Percentiles rank a stretch among this genome's conserved stretches.
Evolutionary conservation across 352 stramenopile species (phyloP).

Genomic region (Pythium chondricola): DNA sequence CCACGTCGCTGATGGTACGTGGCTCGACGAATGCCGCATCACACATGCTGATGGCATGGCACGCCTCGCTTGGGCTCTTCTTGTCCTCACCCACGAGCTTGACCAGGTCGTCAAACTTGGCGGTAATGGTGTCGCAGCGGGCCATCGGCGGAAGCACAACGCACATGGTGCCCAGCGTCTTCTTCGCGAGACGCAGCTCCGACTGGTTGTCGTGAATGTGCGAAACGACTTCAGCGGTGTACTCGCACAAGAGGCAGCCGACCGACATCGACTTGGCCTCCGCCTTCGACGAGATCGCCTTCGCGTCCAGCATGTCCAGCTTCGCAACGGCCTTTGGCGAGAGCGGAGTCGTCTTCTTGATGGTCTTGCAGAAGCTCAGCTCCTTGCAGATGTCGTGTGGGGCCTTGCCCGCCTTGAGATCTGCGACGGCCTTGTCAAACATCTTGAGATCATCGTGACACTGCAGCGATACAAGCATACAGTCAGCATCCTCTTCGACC

Average conservation of each 20-base stretch:
- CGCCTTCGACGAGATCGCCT: conserved; percentile 7
- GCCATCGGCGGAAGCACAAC: conserved; percentile 51
- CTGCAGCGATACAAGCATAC: conserved; percentile 21
- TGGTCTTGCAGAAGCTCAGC: conserved; percentile 40
- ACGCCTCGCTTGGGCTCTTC: conserved; percentile 52
- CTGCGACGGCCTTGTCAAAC: conserved; percentile 46
- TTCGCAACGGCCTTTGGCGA: conserved; percentile 27
- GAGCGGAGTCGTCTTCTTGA: neutral
- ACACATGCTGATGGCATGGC: conserved; percentile 51
- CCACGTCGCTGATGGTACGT: conserved; percentile 3
- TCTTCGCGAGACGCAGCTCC: conserved; percentile 50
- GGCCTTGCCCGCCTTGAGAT: conserved; percentile 48
- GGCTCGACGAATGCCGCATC: conserved; percentile 31
- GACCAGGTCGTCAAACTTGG: conserved; percentile 74
- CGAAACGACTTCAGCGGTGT: conserved; percentile 57
- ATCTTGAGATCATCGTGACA: conserved; percentile 63
- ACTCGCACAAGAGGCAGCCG: conserved; percentile 74
- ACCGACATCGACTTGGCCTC: conserved; percentile 41
- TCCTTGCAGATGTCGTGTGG: conserved; percentile 50
- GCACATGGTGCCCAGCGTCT: conserved; percentile 74
- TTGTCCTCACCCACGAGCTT: conserved; percentile 40
- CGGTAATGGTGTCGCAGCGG: conserved; percentile 57
- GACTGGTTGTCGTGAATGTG: conserved; percentile 38
- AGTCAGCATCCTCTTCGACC: neutral
- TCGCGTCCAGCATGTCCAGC: conserved; percentile 38